Evolutionary conservation across 148 eudicot genomes (phyloP), one percentile per base, ranked within the genome.

Genomic region (Oxyria digyna): DNA sequence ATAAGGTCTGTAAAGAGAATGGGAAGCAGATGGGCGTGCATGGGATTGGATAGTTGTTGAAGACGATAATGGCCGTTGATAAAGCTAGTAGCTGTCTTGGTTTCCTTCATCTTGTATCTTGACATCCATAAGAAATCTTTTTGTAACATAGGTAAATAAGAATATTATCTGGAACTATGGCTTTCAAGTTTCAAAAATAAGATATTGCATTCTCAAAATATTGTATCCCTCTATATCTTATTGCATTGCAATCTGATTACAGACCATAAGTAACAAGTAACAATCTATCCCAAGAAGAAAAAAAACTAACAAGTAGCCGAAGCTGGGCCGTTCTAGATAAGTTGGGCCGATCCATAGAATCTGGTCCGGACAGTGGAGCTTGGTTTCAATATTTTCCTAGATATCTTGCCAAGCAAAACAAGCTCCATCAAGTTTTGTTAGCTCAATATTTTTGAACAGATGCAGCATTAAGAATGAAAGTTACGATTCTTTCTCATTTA

Each of bases 61-160:
- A 54, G 62, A 5, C 2, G 37, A 57, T 57, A 13, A 11, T 27
- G 13, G n/a, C n/a, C 12, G 64, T 27, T 29, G 65, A 15, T 59
- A 59, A 31, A 29, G 18, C 20, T 59, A 59, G 15, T 59, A 11
- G 31, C 49, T 45, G 14, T 45, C 49, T 59, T 59, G 37, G 18
- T 15, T 27, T 27, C 35, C 32, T 59, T 14, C 20, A 23, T 52
- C 35, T 14, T 24, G 64, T 59, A 59, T 29, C 1, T 31, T 14
- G 65, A 18, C 35, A 29, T 59, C 17, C 10, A 59, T 59, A 59
- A 59, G 65, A 29, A 14, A 59, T 59, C 18, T 17, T 29, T 27
- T 29, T 59, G 63, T 59, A 59, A 21, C 31, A 52, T 59, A 59
- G 63, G 63, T 55, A 13, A 55, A 55, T 55, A 55, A 55, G n/a